Evolutionary conservation across 2,329 filamentous ascomycete species (phyloP), one percentile per base, ranked within the genome.

Genomic region (Chlorencoelia australis): DNA sequence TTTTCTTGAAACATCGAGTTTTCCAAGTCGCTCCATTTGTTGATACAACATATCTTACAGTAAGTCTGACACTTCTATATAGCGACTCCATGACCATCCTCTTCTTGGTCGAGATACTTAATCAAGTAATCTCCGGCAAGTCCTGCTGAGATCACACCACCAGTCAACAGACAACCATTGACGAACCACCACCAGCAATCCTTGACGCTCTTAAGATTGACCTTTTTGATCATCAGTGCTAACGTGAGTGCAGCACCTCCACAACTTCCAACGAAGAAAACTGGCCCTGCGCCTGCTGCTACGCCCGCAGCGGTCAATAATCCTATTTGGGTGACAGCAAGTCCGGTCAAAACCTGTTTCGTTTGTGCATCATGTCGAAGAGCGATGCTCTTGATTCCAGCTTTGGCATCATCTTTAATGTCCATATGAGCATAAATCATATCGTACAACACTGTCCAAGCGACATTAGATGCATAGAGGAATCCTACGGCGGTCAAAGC

Each of bases 391-490:
- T 89, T 93, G 62, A 94, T 91, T 7, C 86, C 87, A 0, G 80
- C 85, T 58, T 86, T 87, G 43, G 69, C 76, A 54, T 94, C 86
- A 50, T 94, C 85, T 52, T 79, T 79, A 57, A 89, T 81, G 52
- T 94, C 86, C 78, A 91, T 89, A 56, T 93, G 86, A 10, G 86
- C 86, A 58, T 94, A 94, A 20, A 94, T 86, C 75, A 91, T 93
- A 57, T 94, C 86, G 58, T 93, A 94, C 25, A 93, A 62, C 17
- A 93, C 71, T 0, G 85, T 93, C 87, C 87, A 94, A 3, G 83
- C 77, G 16, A 91, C 68, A 49, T 87, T 91, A 28, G 81, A 86
- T 8, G 71, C 63, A 55, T 93, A 93, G 32, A 94, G 63, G 39
- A 73, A 73, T 3, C 68, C 73, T 1, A 82, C 82, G 2, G 81